Percentiles rank a stretch among this genome's conserved stretches.
Conservation (phyloP, 2,329 filamentous ascomycete species). For the Pezizomycotina sp. region DNA sequence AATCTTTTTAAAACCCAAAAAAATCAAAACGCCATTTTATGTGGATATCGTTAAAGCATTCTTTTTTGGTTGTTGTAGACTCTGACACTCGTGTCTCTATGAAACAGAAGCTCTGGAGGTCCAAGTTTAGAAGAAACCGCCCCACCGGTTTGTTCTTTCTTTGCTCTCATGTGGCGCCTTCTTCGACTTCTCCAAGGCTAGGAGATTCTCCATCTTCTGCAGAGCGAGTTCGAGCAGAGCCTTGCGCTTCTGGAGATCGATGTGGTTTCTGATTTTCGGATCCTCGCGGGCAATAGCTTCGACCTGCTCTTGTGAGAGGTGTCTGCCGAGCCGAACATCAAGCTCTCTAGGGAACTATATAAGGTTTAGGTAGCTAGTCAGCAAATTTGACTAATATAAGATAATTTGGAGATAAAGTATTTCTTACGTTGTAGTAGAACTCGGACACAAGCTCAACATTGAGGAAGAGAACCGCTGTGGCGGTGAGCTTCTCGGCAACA, state of each 20-base stretch:
- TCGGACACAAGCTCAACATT: slow-evolving; percentile 94
- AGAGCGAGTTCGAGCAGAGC: slow-evolving; percentile 83
- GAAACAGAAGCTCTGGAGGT: too few species aligned
- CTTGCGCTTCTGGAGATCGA: slow-evolving; percentile 84
- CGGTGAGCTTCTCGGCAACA: slow-evolving; percentile 83
- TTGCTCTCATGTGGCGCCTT: slow-evolving; percentile 14
- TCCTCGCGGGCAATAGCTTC: slow-evolving; percentile 89
- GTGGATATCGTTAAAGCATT: too few species aligned
- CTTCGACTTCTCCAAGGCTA: slow-evolving; percentile 49
- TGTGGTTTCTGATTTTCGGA: slow-evolving; percentile 68
- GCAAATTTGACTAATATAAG: slow-evolving; percentile 1
- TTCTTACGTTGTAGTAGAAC: slow-evolving; percentile 65
- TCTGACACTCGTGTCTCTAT: too few species aligned
- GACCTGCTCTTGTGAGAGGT: slow-evolving; percentile 61
- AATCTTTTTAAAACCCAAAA: too few species aligned
- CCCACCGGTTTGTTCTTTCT: slow-evolving; percentile 18
- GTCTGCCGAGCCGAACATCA: slow-evolving; percentile 67
- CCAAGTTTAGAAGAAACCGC: slow-evolving; percentile 20
- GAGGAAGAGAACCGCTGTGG: slow-evolving; percentile 88
- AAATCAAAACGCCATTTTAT: too few species aligned
- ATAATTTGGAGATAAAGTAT: slow-evolving; percentile 23
- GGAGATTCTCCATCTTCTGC: slow-evolving; percentile 84
- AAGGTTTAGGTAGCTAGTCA: slow-evolving; percentile 23
- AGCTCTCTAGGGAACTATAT: slow-evolving; percentile 66
- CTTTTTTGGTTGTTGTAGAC: too few species aligned